Evolutionary conservation across 139 green algal genomes (phyloP).

Genomic region (Coelastrella sp.): DNA sequence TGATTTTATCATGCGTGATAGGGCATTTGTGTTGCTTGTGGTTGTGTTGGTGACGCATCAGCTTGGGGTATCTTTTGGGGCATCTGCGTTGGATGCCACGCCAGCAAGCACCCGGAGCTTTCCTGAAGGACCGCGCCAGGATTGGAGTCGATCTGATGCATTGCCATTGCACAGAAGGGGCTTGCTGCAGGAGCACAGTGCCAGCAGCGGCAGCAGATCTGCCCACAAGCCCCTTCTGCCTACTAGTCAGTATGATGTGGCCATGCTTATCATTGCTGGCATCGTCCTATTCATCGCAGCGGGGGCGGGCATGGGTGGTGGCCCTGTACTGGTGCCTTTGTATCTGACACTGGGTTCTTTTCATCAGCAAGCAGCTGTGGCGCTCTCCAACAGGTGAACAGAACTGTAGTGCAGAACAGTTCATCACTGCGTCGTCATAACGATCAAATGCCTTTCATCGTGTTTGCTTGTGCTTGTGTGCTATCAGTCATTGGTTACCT

Average conservation of each 20-base stretch:
- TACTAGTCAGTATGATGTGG: not conserved
- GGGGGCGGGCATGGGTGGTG: slow-evolving; percentile 34
- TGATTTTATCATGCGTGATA: too few relatives aligned
- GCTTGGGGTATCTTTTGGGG: not conserved
- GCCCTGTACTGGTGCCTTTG: slow-evolving; percentile 46
- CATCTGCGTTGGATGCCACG: not conserved
- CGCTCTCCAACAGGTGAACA: slow-evolving; percentile 43
- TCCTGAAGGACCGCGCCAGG: not conserved
- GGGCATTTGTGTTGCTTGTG: not conserved
- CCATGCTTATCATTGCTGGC: not conserved
- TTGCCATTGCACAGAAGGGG: not conserved
- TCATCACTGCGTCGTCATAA: too few relatives aligned
- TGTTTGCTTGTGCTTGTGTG: too few relatives aligned
- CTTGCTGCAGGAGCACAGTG: not conserved
- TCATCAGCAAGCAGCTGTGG: slow-evolving; percentile 31
- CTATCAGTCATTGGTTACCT: too few relatives aligned
- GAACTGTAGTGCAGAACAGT: not conserved
- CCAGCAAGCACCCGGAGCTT: not conserved
- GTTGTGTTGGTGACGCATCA: not conserved
- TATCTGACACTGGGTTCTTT: slow-evolving; percentile 24
- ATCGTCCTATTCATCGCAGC: slow-evolving; percentile 18
- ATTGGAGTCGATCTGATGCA: not conserved
- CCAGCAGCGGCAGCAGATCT: not conserved
- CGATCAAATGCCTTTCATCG: too few relatives aligned
- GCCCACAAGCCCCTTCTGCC: not conserved